phyloP scores from a whole-genome alignment of 2,329 filamentous ascomycete species.

The Epichloe baconii region DNA sequence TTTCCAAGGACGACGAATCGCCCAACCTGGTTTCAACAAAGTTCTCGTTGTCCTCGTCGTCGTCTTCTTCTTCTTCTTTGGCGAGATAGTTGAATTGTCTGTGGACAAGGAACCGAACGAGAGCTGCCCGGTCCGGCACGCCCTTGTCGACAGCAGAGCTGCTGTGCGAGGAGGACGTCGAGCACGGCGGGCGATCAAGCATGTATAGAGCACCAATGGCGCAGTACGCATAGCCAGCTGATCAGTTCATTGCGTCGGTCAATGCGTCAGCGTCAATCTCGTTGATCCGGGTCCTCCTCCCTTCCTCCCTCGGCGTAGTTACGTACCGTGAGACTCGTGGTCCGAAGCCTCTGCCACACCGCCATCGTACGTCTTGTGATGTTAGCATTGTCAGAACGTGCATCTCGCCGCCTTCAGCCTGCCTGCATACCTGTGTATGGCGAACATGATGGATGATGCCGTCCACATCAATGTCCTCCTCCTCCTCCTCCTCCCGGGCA shows the following conservation, averaged over 20 bases:
- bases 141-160: constrained; percentile 21
- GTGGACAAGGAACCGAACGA: constrained; percentile 45
- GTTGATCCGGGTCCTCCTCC: not conserved
- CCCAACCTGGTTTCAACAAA: constrained; percentile 23
- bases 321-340: constrained; percentile 70
- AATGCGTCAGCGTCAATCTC: too few species aligned
- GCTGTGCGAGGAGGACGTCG: constrained; percentile 4
- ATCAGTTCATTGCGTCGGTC: not conserved
- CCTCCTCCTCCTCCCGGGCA: constrained; percentile 48
- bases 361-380: constrained; percentile 61
- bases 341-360: constrained; percentile 67
- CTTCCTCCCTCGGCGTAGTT: too few species aligned
- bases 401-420: not conserved
- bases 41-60: constrained; percentile 30
- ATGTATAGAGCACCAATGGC: constrained; percentile 67
- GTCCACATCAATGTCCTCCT: constrained; percentile 63
- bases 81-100: constrained; percentile 51
- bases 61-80: constrained; percentile 28
- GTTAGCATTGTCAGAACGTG: not conserved
- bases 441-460: constrained; percentile 58
- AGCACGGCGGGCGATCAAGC: constrained; percentile 46
- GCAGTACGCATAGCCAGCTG: constrained; percentile 85
- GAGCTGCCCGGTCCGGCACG: constrained; percentile 17
- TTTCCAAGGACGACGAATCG: constrained; percentile 20
- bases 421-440: constrained; percentile 35